A percentile compares a stretch with the other conserved stretches of the same genome.
Evolutionary conservation across 2,329 filamentous ascomycete genomes (phyloP).

Genomic region (Neophaeococcomyces mojaviensis): DNA sequence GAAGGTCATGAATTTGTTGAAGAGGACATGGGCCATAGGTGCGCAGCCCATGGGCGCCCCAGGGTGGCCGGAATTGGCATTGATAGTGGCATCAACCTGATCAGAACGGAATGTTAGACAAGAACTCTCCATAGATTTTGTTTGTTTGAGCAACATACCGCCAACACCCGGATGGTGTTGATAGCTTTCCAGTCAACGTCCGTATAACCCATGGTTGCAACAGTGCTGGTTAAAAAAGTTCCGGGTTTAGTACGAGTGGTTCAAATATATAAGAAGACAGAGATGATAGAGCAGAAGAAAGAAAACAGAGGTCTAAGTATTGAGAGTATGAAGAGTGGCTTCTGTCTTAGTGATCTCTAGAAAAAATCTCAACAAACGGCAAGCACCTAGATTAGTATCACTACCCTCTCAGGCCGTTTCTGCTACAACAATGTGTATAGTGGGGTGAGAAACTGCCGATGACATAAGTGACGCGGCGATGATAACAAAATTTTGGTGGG

Average conservation of each 20-base stretch:
- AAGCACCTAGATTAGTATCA: no score
- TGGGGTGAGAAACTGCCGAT: no score
- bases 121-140: slow-evolving; percentile 21
- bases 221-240: not conserved
- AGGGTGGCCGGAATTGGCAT: slow-evolving; percentile 96
- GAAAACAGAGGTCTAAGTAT: not conserved
- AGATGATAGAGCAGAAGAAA: not conserved
- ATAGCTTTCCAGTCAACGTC: slow-evolving; percentile 85
- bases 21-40: slow-evolving; percentile 90
- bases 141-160: slow-evolving; percentile 56
- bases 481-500: no score
- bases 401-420: no score
- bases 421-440: no score
- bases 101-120: slow-evolving; percentile 25
- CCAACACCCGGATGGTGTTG: slow-evolving; percentile 95
- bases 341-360: no score
- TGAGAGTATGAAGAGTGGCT: no score
- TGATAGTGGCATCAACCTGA: slow-evolving; percentile 93
- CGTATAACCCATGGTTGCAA: slow-evolving; percentile 70
- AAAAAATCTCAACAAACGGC: no score
- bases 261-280: not conserved
- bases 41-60: slow-evolving; percentile 98
- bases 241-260: not conserved
- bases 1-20: slow-evolving; percentile 99
- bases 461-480: no score